A percentile compares a stretch with the other conserved stretches of the same genome.
Evolutionary conservation across 306 rosid species (phyloP).

Genomic region (Rubus parviflorus): DNA sequence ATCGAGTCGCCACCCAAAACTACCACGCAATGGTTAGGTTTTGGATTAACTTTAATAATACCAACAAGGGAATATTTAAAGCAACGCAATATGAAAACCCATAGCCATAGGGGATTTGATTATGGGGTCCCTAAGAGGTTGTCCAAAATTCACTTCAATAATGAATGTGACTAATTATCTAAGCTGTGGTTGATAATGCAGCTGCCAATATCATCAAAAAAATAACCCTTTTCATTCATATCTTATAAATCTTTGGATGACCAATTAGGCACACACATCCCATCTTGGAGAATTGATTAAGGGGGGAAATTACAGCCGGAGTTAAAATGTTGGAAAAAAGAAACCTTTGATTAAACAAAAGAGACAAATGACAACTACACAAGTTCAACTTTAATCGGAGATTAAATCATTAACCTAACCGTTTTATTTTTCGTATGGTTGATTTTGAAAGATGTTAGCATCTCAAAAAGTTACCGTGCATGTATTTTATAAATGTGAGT

Average conservation of each 20-base stretch:
- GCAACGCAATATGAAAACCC: neutral
- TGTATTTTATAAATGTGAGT: neutral
- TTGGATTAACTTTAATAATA: conserved; percentile 10
- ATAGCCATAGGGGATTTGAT: neutral
- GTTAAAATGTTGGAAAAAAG: neutral
- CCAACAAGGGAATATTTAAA: conserved; percentile 11
- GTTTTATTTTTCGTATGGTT: neutral
- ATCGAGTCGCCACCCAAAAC: conserved; percentile 15
- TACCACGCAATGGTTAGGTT: conserved; percentile 4
- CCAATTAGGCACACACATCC: neutral
- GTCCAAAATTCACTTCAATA: neutral
- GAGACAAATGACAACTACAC: neutral
- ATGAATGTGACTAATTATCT: neutral
- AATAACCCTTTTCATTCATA: neutral
- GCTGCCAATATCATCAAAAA: neutral
- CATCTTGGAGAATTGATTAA: neutral
- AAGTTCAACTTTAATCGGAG: no score
- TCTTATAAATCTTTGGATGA: neutral
- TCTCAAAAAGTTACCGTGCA: neutral
- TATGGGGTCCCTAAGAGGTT: neutral
- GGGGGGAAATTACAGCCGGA: neutral
- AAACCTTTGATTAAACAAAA: neutral
- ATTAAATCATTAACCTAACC: no score
- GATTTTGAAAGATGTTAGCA: neutral
- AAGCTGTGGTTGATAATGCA: neutral